Evolutionary conservation across 1,139 yeast genomes (phyloP).

Genomic region (Casaregolazyma lundiana): DNA sequence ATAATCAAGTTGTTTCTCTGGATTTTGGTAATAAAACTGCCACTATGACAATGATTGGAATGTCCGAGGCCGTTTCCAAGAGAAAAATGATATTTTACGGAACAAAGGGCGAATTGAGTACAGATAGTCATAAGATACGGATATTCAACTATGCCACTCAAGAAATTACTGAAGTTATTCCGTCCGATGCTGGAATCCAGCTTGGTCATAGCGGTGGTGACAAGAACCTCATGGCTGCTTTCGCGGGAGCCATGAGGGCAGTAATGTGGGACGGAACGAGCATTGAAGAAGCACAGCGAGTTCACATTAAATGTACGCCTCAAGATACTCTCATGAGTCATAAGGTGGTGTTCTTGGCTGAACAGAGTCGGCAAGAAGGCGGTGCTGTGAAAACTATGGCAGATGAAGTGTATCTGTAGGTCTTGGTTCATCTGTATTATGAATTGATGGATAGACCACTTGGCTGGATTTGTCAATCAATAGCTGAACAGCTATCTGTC

Average conservation of each 20-base stretch:
- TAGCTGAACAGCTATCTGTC: too few relatives aligned
- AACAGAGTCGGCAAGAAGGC: constrained; percentile 22
- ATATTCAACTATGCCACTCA: constrained; percentile 25
- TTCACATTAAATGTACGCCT: constrained; percentile 25
- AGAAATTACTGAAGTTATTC: constrained; percentile 15
- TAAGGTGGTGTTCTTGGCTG: constrained; percentile 27
- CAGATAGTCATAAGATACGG: constrained; percentile 24
- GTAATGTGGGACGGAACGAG: constrained; percentile 16
- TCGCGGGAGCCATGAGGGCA: constrained; percentile 24
- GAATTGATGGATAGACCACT: too few relatives aligned
- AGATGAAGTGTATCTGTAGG: constrained; percentile 12
- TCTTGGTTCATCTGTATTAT: too few relatives aligned
- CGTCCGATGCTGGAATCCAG: constrained; percentile 18
- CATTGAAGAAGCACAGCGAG: constrained; percentile 21
- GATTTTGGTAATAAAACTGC: constrained; percentile 28
- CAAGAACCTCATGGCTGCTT: constrained; percentile 25
- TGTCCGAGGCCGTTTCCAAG: constrained; percentile 25
- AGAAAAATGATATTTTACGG: constrained; percentile 27
- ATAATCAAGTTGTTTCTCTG: constrained; percentile 26
- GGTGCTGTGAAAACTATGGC: constrained; percentile 16
- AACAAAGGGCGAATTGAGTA: constrained; percentile 25
- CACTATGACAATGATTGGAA: constrained; percentile 30
- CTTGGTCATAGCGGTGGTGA: constrained; percentile 32
- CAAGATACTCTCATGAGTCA: constrained; percentile 25
- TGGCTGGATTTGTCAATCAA: too few relatives aligned